Percentiles rank a stretch among this genome's conserved stretches.
phyloP scores from a whole-genome alignment of 106 monocot genomes.

The Vanilla planifolia region DNA sequence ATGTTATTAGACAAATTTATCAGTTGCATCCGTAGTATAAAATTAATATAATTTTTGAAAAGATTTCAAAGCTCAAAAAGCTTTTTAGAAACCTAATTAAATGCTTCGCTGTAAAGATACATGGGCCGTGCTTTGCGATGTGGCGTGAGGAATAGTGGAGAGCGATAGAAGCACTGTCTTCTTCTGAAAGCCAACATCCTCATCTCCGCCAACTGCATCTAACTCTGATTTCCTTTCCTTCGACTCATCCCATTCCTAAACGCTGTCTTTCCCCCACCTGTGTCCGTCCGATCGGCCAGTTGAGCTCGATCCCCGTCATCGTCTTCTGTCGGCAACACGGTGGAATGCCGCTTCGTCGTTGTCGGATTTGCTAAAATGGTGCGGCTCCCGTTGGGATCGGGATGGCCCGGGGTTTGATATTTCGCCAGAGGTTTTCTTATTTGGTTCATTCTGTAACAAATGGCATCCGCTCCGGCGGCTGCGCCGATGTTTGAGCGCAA shows the following conservation, averaged over 20 bases:
- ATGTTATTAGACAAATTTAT: too few relatives aligned
- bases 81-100: too few relatives aligned
- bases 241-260: background rate
- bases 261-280: background rate
- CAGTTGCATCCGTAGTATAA: too few relatives aligned
- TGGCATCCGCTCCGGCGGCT: slow-evolving; percentile 60
- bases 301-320: background rate
- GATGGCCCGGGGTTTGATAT: slow-evolving; percentile 22
- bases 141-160: too few relatives aligned
- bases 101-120: too few relatives aligned
- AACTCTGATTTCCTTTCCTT: background rate
- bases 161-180: too few relatives aligned
- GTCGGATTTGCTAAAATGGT: background rate
- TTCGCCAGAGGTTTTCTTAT: slow-evolving; percentile 2
- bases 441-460: slow-evolving; percentile 2
- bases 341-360: background rate
- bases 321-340: background rate
- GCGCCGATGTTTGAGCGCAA: slow-evolving; percentile 49
- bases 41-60: too few relatives aligned
- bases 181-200: too few relatives aligned
- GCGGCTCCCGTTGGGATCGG: slow-evolving; percentile 2
- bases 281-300: background rate
- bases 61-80: too few relatives aligned
- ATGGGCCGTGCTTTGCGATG: too few relatives aligned
- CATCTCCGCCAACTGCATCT: slow-evolving; percentile 7